Evolutionary conservation across 2,329 filamentous ascomycete genomes (phyloP), one percentile per base, ranked within the genome.

Genomic region (Neopestalotiopsis clavispora): DNA sequence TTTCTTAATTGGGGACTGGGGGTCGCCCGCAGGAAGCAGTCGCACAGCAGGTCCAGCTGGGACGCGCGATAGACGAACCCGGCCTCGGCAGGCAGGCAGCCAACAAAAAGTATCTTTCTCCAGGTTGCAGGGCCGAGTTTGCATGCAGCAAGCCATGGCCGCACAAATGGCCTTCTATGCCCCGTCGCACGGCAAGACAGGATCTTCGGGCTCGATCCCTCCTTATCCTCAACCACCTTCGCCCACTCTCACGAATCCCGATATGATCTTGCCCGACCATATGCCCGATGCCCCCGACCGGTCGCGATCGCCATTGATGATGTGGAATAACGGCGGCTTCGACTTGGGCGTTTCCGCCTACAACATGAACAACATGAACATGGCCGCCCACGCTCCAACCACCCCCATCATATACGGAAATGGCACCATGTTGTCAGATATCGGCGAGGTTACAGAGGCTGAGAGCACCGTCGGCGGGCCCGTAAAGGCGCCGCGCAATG

Each of bases 191-290:
- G 70, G 62, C 56, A 69, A 69, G 63, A 52, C 67, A 20, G 67
- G 62, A n/a, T 69, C 69, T 57, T 67, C 72, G 38, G 74, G 71
- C 68, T 75, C 75, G 65, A 71, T 75, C 67, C 45, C 45, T 34
- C 70, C 80, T 58, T 85, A 87, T 73, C 80, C 83, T 20, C 77
- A 85, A 69, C 90, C 92, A 72, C 90, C 89, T 13, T 97, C 94
- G 69, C 95, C 95, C 61, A 97, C 95, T 2, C 84, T 98, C 75
- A 97, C 94, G 68, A 97, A 97, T 80, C 94, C 94, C 66, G 95
- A 97, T 79, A 95, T 97, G 94, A 97, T 98, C 75, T 84, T 98
- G 66, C 95, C 95, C 70, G 90, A 92, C 78, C 90, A 91, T 72
- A 86, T 85, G 78, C 78, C 84, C 78, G 81, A 87, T 76, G 84